Conservation (phyloP, 371 early-diverging fungal species). For the Apophysomyces variabilis region DNA sequence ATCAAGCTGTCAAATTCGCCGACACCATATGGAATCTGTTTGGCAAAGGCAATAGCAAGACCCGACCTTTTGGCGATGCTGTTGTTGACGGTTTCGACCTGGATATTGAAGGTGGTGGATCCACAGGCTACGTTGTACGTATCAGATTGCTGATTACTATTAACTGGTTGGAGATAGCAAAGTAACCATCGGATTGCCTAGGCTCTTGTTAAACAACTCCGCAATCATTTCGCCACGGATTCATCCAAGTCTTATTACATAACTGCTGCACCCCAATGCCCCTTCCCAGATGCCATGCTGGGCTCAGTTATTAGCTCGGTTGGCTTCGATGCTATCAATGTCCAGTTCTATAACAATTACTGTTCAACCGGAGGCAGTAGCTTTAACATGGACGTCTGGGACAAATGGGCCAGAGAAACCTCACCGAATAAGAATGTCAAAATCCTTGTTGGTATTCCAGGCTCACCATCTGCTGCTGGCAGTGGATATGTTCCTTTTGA, state of each 20-base stretch:
- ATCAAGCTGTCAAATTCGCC: constrained; percentile 58
- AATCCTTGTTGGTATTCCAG: constrained; percentile 66
- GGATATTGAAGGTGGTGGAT: constrained; percentile 69
- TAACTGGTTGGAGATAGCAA: constrained; percentile 7
- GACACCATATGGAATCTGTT: constrained; percentile 67
- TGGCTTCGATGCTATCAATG: constrained; percentile 63
- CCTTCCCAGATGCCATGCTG: constrained; percentile 65
- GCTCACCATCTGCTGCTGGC: constrained; percentile 62
- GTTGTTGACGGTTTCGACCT: constrained; percentile 73
- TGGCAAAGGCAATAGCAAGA: constrained; percentile 48
- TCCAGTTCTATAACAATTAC: constrained; percentile 80
- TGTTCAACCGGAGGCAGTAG: constrained; percentile 56
- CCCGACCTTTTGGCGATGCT: constrained; percentile 67
- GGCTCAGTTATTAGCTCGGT: constrained; percentile 47
- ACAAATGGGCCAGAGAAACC: constrained; percentile 58
- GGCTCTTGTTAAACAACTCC: constrained; percentile 57
- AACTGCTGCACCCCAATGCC: constrained; percentile 78
- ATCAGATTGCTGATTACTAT: not conserved
- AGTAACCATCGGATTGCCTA: not conserved
- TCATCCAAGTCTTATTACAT: constrained; percentile 54
- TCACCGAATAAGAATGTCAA: constrained; percentile 65
- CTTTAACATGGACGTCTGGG: constrained; percentile 71
- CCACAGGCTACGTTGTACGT: constrained; percentile 52
- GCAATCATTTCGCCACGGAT: constrained; percentile 44
- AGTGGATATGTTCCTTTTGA: constrained; percentile 59